A percentile compares a stretch with the other conserved stretches of the same genome.
These are phyloP conservation scores for Xylaria sp. DNA, from an alignment of 2,329 filamentous ascomycete genomes.

Conservation along the genomic window DNA sequence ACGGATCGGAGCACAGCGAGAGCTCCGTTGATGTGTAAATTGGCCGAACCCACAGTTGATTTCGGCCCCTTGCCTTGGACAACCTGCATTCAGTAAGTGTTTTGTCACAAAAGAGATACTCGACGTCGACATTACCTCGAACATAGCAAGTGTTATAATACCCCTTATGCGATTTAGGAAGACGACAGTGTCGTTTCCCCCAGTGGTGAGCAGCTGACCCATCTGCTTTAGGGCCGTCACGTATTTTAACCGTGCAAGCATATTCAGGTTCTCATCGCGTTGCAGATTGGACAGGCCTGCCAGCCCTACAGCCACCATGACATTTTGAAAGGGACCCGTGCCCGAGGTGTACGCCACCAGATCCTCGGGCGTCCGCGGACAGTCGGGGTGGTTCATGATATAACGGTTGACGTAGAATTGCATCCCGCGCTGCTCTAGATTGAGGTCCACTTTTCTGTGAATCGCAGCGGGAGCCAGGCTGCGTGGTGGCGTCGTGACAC, in stretches of 20 bases:
- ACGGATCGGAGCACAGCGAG: constrained; percentile 58
- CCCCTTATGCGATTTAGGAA: constrained; percentile 52
- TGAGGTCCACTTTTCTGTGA: constrained; percentile 43
- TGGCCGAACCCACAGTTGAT: constrained; percentile 53
- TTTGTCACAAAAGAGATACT: neutral
- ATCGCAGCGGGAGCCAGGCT: constrained; percentile 27
- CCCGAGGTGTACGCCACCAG: constrained; percentile 41
- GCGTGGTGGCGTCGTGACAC: constrained; percentile 9
- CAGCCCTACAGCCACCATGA: constrained; percentile 60
- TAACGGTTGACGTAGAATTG: constrained; percentile 57
- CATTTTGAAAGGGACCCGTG: constrained; percentile 47
- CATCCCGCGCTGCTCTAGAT: constrained; percentile 50
- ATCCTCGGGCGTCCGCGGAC: constrained; percentile 44
- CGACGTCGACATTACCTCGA: constrained; percentile 51
- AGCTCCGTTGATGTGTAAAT: constrained; percentile 62
- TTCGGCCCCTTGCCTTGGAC: constrained; percentile 50
- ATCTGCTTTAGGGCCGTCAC: constrained; percentile 54
- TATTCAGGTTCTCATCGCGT: constrained; percentile 48
- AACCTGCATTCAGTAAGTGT: constrained; percentile 31
- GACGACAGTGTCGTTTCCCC: constrained; percentile 34
- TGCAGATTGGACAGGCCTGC: constrained; percentile 60
- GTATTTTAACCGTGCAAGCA: constrained; percentile 56
- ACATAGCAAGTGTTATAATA: constrained; percentile 62
- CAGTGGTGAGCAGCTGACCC: constrained; percentile 43
- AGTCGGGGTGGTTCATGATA: constrained; percentile 54